Evolutionary conservation across 1,284 basidiomycete species (phyloP), one percentile per base, ranked within the genome.

Genomic region (Cryptococcus hybrid): DNA sequence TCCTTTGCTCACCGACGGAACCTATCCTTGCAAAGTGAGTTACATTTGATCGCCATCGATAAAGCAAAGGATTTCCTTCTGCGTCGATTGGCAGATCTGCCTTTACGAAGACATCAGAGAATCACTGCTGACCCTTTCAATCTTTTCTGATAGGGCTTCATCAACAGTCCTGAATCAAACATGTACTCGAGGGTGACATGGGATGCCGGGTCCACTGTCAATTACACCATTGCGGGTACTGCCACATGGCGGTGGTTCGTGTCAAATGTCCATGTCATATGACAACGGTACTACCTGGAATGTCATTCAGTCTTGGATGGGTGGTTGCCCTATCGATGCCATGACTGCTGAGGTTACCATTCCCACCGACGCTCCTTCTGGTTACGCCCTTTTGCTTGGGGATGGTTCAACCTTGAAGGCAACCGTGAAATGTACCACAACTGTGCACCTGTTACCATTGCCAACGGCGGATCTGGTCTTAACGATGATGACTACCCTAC

Each of bases 211-310:
- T 51, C 60, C 2, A 59, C 61, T 12, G 58, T 72, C 56, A 65
- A 65, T 50, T 69, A 69, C 55, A 69, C 70, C n/a, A 44, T 77
- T 8, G 62, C 57, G 2, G 74, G 73, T n/a, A 69, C 69, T 15
- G 78, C 77, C 0, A 64, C 79, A 80, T 61, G 66, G 61, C 35
- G 79, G 79, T 24, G 79, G 79, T 7, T 78, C 75, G 24, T 79
- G 78, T 61, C 78, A 80, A 59, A 61, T 73, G 38, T 69, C 71
- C 5, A 66, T 79, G 61, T 75, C 74, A 5, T 79, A 79, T 65
- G 79, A 80, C 61, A 46, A 70, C 37, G 79, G 79, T 36, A 60
- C 65, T 37, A 76, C 75, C 0, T 80, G 76, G 65, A 75, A 69
- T 34, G 78, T 79, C 59, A 77, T 80, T 54, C 64, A 68, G 51